Evolutionary conservation across 148 eudicot genomes (phyloP).

Genomic region (Cornus kousa): DNA sequence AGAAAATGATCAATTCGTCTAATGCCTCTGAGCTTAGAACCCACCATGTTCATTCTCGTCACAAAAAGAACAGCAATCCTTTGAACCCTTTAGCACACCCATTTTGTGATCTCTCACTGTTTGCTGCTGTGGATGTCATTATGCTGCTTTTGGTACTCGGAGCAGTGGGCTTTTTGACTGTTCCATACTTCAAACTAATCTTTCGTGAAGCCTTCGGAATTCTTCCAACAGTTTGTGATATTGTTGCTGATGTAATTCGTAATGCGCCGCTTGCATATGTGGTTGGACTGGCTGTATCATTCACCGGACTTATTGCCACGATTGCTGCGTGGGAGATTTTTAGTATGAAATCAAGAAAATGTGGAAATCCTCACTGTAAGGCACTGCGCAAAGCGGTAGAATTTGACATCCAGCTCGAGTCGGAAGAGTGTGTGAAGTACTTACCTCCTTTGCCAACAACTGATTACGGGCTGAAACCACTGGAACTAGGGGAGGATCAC

Average conservation of each 20-base stretch:
- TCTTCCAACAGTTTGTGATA: constrained; percentile 12
- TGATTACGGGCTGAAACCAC: constrained; percentile 23
- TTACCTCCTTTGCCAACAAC: not conserved
- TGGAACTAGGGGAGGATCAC: constrained; percentile 41
- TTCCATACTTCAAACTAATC: constrained; percentile 28
- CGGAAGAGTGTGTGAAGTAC: constrained; percentile 40
- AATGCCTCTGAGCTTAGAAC: not conserved
- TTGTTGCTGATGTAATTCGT: constrained; percentile 19
- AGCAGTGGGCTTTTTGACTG: constrained; percentile 30
- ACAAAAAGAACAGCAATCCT: constrained; percentile 17
- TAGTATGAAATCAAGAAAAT: constrained; percentile 30
- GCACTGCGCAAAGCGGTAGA: constrained; percentile 37
- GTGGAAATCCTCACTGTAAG: constrained; percentile 32
- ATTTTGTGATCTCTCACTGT: constrained; percentile 28
- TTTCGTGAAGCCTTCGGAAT: not conserved
- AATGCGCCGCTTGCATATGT: constrained; percentile 35
- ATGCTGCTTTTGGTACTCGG: constrained; percentile 29
- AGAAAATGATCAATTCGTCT: constrained; percentile 5
- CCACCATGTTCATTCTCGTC: constrained; percentile 2
- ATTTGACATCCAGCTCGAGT: constrained; percentile 41
- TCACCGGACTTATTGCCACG: constrained; percentile 16
- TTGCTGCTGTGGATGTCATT: constrained; percentile 32
- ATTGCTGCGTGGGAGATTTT: constrained; percentile 29
- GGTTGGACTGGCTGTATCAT: constrained; percentile 22
- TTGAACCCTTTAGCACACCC: constrained; percentile 19